Evolutionary conservation across 805 yeast species (phyloP).

Genomic region (Kuraishia floccosa): DNA sequence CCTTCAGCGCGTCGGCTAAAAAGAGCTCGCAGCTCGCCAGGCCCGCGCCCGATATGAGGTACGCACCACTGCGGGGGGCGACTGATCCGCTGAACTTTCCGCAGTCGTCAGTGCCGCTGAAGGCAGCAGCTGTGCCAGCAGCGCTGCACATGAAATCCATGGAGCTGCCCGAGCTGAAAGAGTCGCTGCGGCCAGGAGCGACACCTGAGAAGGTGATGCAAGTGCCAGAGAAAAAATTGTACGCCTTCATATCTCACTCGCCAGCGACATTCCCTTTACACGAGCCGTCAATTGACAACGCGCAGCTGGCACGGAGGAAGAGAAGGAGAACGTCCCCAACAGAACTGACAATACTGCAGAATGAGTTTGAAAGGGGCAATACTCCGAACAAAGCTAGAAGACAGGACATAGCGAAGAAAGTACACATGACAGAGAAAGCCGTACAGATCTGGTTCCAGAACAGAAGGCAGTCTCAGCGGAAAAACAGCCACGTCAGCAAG

Average conservation of each 20-base stretch:
- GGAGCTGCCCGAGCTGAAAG: too few species aligned
- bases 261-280: slow-evolving; percentile 78
- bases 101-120: too few species aligned
- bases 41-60: too few species aligned
- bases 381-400: slow-evolving; percentile 78
- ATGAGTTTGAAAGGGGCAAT: slow-evolving; percentile 63
- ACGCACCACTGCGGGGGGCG: too few species aligned
- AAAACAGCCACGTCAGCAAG: slow-evolving; percentile 19
- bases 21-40: too few species aligned
- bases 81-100: too few species aligned
- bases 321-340: slow-evolving; percentile 90
- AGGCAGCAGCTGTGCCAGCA: too few species aligned
- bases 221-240: slow-evolving; percentile 25
- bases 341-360: slow-evolving; percentile 72
- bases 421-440: slow-evolving; percentile 94
- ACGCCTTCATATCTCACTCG: slow-evolving; percentile 90
- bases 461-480: slow-evolving; percentile 73
- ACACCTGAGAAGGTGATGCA: neutral
- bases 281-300: slow-evolving; percentile 80
- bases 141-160: too few species aligned
- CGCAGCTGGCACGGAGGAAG: slow-evolving; percentile 87
- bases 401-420: slow-evolving; percentile 64
- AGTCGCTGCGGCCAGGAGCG: too few species aligned
- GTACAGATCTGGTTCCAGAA: slow-evolving; percentile 99
- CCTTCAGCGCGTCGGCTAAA: too few species aligned